Evolutionary conservation across 306 rosid species (phyloP), one percentile per base, ranked within the genome.

Genomic region (Hippophae rhamnoides): DNA sequence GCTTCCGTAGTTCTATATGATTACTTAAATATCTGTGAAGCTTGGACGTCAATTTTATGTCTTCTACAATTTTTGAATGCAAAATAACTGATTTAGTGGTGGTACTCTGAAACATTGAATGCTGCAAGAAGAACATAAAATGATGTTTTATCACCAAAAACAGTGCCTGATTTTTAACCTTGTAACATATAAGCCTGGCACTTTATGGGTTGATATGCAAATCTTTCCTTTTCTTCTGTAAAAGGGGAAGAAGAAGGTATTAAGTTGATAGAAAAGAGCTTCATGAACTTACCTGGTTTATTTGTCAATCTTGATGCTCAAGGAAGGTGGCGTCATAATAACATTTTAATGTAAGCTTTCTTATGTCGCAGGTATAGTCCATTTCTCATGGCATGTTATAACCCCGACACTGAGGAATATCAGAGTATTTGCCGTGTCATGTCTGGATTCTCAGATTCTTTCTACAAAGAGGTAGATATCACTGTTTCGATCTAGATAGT

Each of bases 401-500:
- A 82, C 69, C 90, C 94, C 48, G 97, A 86, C 60, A 86, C 85
- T 13, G 94, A 86, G 67, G 95, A 90, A 68, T 86, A 82, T 64
- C 94, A 90, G 78, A 90, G 97, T 6, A 90, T 90, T 55, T 90
- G 97, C 71, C 95, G 95, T 8, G 97, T 90, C 72, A 90, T 86
- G 94, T 90, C 97, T 14, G 97, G 97, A 57, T 86, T 90, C 76
- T 69, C 95, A 18, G 95, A 90, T 78, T 73, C 88, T 45, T 90
- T 90, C 76, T 90, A 90, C 64, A 51, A 47, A 3, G 90, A 86
- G 95, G 97, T 84, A 82, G 58, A 47, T 31, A 10, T 56, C 49
- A 60, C 12, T 58, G 10, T 67, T 59, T 48, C 46, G 27, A 67
- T 25, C 43, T 38, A 44, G 54, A 60, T 54, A 18, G 40, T 57